Evolutionary conservation across 208 protist species (phyloP), one percentile per base, ranked within the genome.

Genomic region (Vickermania ingenoplastis): DNA sequence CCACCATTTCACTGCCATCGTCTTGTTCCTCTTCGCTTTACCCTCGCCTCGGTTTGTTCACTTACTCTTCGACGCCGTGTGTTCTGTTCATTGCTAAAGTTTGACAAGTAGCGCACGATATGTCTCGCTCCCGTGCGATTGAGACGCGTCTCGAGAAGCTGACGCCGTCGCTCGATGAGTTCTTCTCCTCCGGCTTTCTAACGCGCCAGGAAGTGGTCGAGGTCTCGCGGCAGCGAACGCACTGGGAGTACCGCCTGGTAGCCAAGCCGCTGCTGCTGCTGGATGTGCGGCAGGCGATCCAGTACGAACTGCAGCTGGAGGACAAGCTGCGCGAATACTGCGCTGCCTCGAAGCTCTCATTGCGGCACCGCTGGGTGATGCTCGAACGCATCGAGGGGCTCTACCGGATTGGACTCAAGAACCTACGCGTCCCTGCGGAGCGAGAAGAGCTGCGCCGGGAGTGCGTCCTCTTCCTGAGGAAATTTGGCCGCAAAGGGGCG

Each of bases 71-170:
- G n/a, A n/a, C n/a, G n/a, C n/a, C n/a, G n/a, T n/a, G n/a, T n/a
- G n/a, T n/a, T n/a, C n/a, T n/a, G n/a, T n/a, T n/a, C n/a, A n/a
- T n/a, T n/a, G n/a, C n/a, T n/a, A n/a, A n/a, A n/a, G n/a, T n/a
- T n/a, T n/a, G n/a, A n/a, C n/a, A n/a, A n/a, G n/a, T n/a, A n/a
- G n/a, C n/a, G n/a, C n/a, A n/a, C n/a, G 23, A 11, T 17, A 94
- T 94, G 88, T 65, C 88, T 17, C 88, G 88, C 65, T 69, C 84
- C 64, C 80, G 71, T 50, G 88, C 88, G 23, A 87, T 94, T 64
- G 84, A 94, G 57, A 94, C 88, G 7, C 77, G 88, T 48, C 71
- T 94, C 24, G 84, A 94, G 76, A 89, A 88, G 76, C 74, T 90
- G 28, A 67, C 89, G 24, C 88, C 88, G 2, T 70, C 85, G 24